Evolutionary conservation across 1,139 yeast genomes (phyloP).

Genomic region (Debaryomyces subglobosus): DNA sequence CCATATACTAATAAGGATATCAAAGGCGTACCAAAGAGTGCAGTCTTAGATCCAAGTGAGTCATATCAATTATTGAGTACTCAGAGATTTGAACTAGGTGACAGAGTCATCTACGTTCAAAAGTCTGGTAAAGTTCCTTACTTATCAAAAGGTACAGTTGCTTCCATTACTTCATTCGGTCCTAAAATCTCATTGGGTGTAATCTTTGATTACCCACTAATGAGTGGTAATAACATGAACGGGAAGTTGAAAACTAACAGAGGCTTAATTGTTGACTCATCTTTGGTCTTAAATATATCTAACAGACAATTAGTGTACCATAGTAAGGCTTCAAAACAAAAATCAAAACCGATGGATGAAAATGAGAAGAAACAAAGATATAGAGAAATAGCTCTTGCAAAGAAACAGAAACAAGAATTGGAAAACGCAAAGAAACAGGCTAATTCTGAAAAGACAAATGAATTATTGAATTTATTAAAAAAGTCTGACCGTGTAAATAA

Average conservation of each 20-base stretch:
- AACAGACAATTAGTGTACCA: conserved; percentile 76
- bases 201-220: conserved; percentile 78
- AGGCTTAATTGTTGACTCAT: conserved; percentile 82
- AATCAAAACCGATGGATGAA: conserved; percentile 32
- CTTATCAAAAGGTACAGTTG: conserved; percentile 88
- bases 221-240: conserved; percentile 80
- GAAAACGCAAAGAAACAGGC: conserved; percentile 11
- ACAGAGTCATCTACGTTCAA: conserved; percentile 83
- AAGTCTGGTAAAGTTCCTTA: conserved; percentile 90
- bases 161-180: conserved; percentile 71
- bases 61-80: conserved; percentile 73
- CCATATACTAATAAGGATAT: conserved; percentile 57
- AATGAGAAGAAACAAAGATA: conserved; percentile 26
- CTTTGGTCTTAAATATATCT: conserved; percentile 77
- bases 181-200: conserved; percentile 65
- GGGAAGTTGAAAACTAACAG: conserved; percentile 79
- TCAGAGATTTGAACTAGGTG: conserved; percentile 85
- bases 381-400: conserved; percentile 24
- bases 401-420: conserved; percentile 19
- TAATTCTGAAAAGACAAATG: conserved; percentile 25
- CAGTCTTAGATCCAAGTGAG: conserved; percentile 74
- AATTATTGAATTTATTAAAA: conserved; percentile 43
- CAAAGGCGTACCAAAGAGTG: conserved; percentile 83
- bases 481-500: conserved; percentile 21
- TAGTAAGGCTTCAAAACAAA: conserved; percentile 61